These are phyloP conservation scores for Cymodocea nodosa DNA, from an alignment of 116 monocot species.

Conservation along the genomic window DNA sequence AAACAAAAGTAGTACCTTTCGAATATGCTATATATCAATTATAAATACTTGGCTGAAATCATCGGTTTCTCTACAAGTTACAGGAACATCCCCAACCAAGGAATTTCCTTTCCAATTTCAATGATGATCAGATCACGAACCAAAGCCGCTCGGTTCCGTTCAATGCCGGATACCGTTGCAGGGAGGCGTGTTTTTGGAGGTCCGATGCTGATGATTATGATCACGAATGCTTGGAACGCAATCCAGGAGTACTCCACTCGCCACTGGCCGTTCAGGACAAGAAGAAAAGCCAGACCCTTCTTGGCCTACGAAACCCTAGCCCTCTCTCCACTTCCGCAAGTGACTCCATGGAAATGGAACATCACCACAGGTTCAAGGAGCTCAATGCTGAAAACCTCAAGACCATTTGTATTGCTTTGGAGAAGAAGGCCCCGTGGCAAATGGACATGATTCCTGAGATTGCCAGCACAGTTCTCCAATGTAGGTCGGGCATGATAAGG, in stretches of 20 bases:
- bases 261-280: background rate
- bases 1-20: background rate
- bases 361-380: slow-evolving; percentile 57
- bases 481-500: slow-evolving; percentile 64
- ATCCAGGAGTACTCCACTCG: background rate
- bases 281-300: slow-evolving; percentile 1
- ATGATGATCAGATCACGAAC: background rate
- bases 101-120: slow-evolving; percentile 25
- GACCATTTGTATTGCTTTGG: slow-evolving; percentile 47
- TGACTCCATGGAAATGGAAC: slow-evolving; percentile 29
- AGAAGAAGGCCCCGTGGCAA: slow-evolving; percentile 46
- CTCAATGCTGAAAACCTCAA: slow-evolving; percentile 79
- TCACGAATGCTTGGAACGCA: slow-evolving; percentile 2
- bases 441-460: slow-evolving; percentile 60
- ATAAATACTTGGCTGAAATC: background rate
- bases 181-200: slow-evolving; percentile 20
- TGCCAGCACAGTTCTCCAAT: slow-evolving; percentile 62
- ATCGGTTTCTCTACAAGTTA: background rate
- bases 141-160: slow-evolving; percentile 17
- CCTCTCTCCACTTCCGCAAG: slow-evolving; percentile 42
- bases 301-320: slow-evolving; percentile 9
- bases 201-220: slow-evolving; percentile 1
- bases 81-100: slow-evolving; percentile 24
- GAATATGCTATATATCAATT: background rate
- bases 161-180: slow-evolving; percentile 14